Evolutionary conservation across 2,329 filamentous ascomycete genomes (phyloP).

Genomic region (Trichophyton simii): DNA sequence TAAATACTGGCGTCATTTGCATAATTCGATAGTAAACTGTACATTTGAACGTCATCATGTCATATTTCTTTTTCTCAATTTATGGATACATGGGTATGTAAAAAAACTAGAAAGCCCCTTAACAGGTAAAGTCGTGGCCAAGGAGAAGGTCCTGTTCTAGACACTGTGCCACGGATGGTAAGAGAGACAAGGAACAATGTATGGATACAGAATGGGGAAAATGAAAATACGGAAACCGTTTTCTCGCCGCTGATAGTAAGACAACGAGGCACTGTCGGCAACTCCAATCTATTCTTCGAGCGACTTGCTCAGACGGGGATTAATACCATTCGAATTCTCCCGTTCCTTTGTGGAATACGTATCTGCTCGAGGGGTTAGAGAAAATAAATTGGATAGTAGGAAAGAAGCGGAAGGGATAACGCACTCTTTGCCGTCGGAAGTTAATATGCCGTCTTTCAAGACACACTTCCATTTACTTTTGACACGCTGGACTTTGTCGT

Average conservation of each 20-base stretch:
- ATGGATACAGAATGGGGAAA: not conserved
- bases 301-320: not conserved
- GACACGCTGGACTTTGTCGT: constrained; percentile 96
- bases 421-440: constrained; percentile 80
- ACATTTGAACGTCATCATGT: not conserved
- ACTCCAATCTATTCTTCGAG: constrained; percentile 4
- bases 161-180: not conserved
- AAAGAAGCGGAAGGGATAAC: constrained; percentile 20
- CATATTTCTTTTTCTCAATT: constrained; percentile 2
- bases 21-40: not conserved
- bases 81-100: not conserved
- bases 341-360: constrained; percentile 93
- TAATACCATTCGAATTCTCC: constrained; percentile 91
- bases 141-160: not conserved
- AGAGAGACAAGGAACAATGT: not conserved
- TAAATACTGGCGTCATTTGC: not conserved
- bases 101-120: not conserved
- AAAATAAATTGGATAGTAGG: not conserved
- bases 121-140: not conserved
- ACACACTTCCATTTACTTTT: constrained; percentile 99
- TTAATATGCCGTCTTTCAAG: constrained; percentile 90
- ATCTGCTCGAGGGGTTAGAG: constrained; percentile 35
- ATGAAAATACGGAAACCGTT: not conserved
- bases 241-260: not conserved
- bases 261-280: not conserved